Percentiles rank a stretch among this genome's conserved stretches.
Conservation (phyloP, 495 filamentous ascomycete species). For the Durotheca rogersii region DNA sequence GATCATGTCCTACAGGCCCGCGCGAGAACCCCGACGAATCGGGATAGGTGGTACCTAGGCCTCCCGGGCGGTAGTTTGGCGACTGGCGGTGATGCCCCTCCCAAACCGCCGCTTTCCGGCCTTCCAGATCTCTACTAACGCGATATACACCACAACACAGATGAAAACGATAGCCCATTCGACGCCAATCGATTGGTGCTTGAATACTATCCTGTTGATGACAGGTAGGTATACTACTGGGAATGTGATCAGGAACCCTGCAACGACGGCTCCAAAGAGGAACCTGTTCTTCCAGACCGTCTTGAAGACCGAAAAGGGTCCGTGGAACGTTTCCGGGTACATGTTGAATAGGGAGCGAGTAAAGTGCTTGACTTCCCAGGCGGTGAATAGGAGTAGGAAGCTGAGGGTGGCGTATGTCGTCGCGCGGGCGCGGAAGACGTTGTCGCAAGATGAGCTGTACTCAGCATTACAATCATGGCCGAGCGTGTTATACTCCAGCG, state of each 20-base stretch:
- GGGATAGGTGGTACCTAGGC: slow-evolving; percentile 1
- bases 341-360: slow-evolving; percentile 55
- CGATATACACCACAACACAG: slow-evolving; percentile 47
- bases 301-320: slow-evolving; percentile 45
- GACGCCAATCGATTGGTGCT: slow-evolving; percentile 57
- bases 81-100: slow-evolving; percentile 1
- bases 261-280: slow-evolving; percentile 57
- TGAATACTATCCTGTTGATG: slow-evolving; percentile 57
- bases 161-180: slow-evolving; percentile 60
- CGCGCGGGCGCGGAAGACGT: slow-evolving; percentile 65
- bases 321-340: slow-evolving; percentile 45
- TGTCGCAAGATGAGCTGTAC: slow-evolving; percentile 46
- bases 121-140: slow-evolving; percentile 56
- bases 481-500: slow-evolving; percentile 24
- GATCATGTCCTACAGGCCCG: not conserved
- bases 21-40: not conserved
- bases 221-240: slow-evolving; percentile 58
- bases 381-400: slow-evolving; percentile 58
- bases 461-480: slow-evolving; percentile 53
- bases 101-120: slow-evolving; percentile 44
- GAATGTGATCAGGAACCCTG: slow-evolving; percentile 58
- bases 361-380: slow-evolving; percentile 61
- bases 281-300: slow-evolving; percentile 59
- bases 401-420: slow-evolving; percentile 67
- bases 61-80: not conserved